Percentiles rank a stretch among this genome's conserved stretches.
phyloP scores from a whole-genome alignment of 768 basidiomycete species.

The Boletus coccyginus region DNA sequence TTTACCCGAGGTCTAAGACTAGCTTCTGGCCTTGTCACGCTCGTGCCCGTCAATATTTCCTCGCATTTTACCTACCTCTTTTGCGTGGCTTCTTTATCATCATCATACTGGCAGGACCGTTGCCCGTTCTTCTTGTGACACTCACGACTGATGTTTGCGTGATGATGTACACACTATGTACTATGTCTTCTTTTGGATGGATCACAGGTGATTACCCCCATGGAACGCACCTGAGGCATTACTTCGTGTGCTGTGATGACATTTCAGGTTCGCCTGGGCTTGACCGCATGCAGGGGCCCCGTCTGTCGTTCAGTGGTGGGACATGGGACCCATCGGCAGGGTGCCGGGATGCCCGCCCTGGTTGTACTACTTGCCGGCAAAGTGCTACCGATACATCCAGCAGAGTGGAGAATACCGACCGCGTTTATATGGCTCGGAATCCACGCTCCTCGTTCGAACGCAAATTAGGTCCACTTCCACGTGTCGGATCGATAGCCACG shows the following conservation, averaged over 20 bases:
- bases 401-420: neutral
- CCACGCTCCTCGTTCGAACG: neutral
- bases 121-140: neutral
- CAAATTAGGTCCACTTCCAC: neutral
- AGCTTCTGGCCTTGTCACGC: neutral
- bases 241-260: neutral
- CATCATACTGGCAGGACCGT: neutral
- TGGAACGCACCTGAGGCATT: neutral
- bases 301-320: neutral
- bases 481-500: neutral
- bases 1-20: conserved; percentile 1
- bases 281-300: too few species aligned
- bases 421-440: too few species aligned
- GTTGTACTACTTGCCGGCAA: neutral
- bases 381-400: neutral
- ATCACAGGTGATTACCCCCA: neutral
- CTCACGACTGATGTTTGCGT: neutral
- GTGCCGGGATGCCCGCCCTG: neutral
- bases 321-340: neutral
- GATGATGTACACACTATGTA: conserved; percentile 3
- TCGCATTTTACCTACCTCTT: neutral
- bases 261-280: neutral
- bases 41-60: neutral
- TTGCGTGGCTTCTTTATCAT: neutral
- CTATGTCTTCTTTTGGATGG: conserved; percentile 1